Evolutionary conservation across 345 rosid genomes (phyloP).

Genomic region (Acer campestre): DNA sequence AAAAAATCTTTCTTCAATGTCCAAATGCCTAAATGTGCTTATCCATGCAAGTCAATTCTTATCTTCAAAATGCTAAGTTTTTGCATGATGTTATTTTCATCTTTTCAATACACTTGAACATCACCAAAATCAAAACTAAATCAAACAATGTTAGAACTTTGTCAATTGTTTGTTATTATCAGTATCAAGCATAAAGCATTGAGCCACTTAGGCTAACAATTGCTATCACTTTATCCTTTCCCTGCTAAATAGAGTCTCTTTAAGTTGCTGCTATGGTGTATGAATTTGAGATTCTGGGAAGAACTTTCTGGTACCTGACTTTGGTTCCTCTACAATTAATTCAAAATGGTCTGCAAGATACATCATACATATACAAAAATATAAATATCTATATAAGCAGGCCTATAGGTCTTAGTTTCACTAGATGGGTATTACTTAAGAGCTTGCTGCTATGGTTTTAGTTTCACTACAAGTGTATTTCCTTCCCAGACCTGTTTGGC

Average conservation of each 20-base stretch:
- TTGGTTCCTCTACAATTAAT: neutral
- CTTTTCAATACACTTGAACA: too few relatives aligned
- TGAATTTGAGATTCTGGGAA: slow-evolving; percentile 4
- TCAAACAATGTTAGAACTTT: neutral
- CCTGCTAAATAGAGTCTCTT: neutral
- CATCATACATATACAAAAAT: too few relatives aligned
- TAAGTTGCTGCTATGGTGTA: neutral
- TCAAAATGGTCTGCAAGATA: neutral
- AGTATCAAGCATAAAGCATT: neutral
- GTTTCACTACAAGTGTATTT: neutral
- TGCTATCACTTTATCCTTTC: neutral
- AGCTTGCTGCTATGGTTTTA: neutral
- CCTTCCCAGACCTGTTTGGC: neutral
- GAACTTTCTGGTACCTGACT: neutral
- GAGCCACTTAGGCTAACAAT: neutral
- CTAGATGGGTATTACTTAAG: neutral
- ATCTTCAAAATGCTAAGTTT: neutral
- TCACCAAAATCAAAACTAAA: neutral
- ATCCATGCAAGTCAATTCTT: neutral
- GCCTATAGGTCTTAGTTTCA: neutral
- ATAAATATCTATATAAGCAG: neutral
- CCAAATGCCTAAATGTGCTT: too few relatives aligned
- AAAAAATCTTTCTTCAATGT: neutral
- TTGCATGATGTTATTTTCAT: neutral
- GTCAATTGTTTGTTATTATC: neutral